These are phyloP conservation scores for Penicillium paradoxum DNA, from an alignment of 495 filamentous ascomycete species.

Conservation along the genomic window DNA sequence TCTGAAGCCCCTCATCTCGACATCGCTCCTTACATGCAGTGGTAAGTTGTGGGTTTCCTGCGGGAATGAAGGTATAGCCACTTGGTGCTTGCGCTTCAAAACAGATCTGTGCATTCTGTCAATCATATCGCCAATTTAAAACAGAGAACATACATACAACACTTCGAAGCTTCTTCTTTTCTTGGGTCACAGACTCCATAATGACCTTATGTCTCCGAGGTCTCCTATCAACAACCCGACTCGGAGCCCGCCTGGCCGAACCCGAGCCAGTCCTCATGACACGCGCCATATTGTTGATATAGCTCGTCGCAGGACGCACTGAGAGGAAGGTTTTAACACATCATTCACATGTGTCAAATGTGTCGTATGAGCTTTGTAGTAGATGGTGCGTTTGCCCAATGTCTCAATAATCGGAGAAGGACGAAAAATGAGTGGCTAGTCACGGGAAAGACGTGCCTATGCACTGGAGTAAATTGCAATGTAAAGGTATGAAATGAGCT, in stretches of 20 bases:
- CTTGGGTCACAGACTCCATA: conserved; percentile 51
- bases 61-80: conserved; percentile 82
- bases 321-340: background rate
- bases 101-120: conserved; percentile 36
- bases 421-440: conserved; percentile 6
- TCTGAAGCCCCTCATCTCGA: conserved; percentile 57
- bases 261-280: conserved; percentile 33
- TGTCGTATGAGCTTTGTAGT: background rate
- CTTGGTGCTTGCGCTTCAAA: conserved; percentile 55
- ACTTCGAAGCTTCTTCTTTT: conserved; percentile 56
- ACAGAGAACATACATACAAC: conserved; percentile 42
- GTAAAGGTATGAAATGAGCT: background rate
- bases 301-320: conserved; percentile 13
- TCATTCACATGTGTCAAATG: background rate
- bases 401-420: background rate
- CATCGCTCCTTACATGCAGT: conserved; percentile 75
- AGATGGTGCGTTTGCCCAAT: background rate
- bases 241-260: conserved; percentile 29
- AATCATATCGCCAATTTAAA: conserved; percentile 9
- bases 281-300: conserved; percentile 31
- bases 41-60: conserved; percentile 72
- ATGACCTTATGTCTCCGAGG: conserved; percentile 54
- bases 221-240: conserved; percentile 28
- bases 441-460: background rate
- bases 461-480: background rate